Evolutionary conservation across 2,329 filamentous ascomycete species (phyloP), one percentile per base, ranked within the genome.

Genomic region (Exophiala phaeomuriformis): DNA sequence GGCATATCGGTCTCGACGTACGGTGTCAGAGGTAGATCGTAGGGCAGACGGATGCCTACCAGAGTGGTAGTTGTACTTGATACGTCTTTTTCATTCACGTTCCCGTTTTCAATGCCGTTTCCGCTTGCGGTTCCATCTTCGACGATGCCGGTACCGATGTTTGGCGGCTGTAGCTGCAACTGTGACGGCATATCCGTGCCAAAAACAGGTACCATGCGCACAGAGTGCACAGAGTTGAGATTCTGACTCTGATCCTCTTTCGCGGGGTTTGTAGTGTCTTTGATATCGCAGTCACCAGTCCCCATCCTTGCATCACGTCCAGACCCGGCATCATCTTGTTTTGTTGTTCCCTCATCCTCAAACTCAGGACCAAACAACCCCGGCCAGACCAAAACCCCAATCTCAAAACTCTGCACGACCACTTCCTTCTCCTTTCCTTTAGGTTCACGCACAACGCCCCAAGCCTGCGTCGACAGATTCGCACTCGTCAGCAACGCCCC

Each of bases 401-500:
- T 79, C 67, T 95, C 90, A 74, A 85, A 95, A 31, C 87, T 93
- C 53, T 85, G 83, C 30, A 95, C 81, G 35, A 84, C 78, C 31
- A 89, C 72, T 62, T 87, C 79, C 28, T 51, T 49, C 0, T 57
- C 59, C 29, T 45, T 33, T 2, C 47, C 55, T 0, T 79, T 54
- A 5, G n/a, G 10, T 31, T 51, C 53, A 8, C 52, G 52, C 2
- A 78, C 74, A 36, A 85, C 82, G 1, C 90, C 90, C 90, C 90
- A 95, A 0, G 90, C 90, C 69, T 95, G 89, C 57, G 84, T 91
- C 1, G 87, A 93, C 2, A 95, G 68, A 62, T 95, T 95, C n/a
- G 90, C 89, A n/a, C 87, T 93, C 0, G 88, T 94, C 1, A 94
- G 67, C 59, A 95, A 75, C 1, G 87, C 88, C 90, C 90, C 95